Conservation (phyloP, 1,139 yeast genomes). For the Candida glucosophila region DNA sequence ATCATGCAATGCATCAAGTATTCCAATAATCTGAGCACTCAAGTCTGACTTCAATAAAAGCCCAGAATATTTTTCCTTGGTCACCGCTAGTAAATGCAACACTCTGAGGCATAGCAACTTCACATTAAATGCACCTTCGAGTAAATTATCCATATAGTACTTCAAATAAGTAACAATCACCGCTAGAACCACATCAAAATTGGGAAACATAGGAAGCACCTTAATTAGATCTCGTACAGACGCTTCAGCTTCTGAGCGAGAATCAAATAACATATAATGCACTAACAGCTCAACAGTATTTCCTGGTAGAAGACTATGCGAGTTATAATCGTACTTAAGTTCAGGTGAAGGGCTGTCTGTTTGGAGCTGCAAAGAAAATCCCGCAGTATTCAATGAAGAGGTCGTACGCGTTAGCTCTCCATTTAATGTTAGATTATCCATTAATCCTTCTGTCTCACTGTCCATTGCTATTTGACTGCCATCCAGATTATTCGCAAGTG, state of each 20-base stretch:
- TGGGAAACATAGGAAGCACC: slow-evolving; percentile 60
- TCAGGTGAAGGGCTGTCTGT: slow-evolving; percentile 57
- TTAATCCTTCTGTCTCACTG: slow-evolving; percentile 6
- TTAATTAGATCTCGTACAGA: slow-evolving; percentile 40
- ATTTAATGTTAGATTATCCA: not conserved
- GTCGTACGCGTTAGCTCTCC: slow-evolving; percentile 5
- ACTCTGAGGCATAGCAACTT: slow-evolving; percentile 33
- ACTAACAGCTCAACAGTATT: slow-evolving; percentile 57
- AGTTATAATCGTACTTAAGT: slow-evolving; percentile 41
- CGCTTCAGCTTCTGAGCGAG: slow-evolving; percentile 9
- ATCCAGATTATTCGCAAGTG: slow-evolving; percentile 4
- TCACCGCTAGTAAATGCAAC: slow-evolving; percentile 22
- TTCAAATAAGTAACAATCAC: slow-evolving; percentile 19
- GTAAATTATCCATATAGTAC: not conserved
- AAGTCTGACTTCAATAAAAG: slow-evolving; percentile 31
- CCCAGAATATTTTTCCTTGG: slow-evolving; percentile 30
- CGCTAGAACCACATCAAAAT: slow-evolving; percentile 44
- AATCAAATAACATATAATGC: slow-evolving; percentile 57
- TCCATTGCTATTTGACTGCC: slow-evolving; percentile 6
- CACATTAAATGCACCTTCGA: slow-evolving; percentile 5
- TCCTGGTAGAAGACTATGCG: slow-evolving; percentile 17
- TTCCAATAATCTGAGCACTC: slow-evolving; percentile 30
- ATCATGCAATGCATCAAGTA: slow-evolving; percentile 21
- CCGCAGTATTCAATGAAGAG: slow-evolving; percentile 9
- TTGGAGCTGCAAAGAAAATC: slow-evolving; percentile 6